Evolutionary conservation across 1,284 basidiomycete species (phyloP).

Genomic region (Leccinum idahoense): DNA sequence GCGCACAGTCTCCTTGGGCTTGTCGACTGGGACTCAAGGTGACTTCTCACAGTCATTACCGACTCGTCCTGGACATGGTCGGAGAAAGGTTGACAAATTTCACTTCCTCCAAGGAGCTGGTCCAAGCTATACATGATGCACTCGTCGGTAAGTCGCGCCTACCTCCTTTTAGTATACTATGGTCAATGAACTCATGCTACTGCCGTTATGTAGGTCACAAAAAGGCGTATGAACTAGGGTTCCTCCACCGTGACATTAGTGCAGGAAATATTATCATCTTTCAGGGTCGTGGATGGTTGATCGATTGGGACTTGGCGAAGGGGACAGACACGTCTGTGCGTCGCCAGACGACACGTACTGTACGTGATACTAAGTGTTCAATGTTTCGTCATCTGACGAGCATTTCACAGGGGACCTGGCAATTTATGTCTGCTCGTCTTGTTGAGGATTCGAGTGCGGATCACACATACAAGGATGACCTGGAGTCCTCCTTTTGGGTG

Average conservation of each 20-base stretch:
- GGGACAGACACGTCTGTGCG: neutral
- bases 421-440: neutral
- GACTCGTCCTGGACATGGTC: neutral
- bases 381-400: neutral
- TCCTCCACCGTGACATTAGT: neutral
- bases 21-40: neutral
- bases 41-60: neutral
- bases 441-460: neutral
- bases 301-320: neutral
- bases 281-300: neutral
- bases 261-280: neutral
- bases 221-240: neutral
- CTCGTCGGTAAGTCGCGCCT: neutral
- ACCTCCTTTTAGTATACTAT: neutral
- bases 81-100: neutral
- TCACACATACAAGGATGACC: neutral
- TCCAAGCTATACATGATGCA: neutral
- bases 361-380: neutral
- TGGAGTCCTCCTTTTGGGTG: neutral
- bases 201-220: neutral
- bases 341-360: neutral
- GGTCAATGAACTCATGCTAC: neutral
- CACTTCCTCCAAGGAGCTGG: neutral
- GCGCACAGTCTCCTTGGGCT: neutral
- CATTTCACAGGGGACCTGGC: neutral